Evolutionary conservation across 75 land plant genomes (phyloP), one percentile per base, ranked within the genome.

Genomic region (Larix kaempferi): DNA sequence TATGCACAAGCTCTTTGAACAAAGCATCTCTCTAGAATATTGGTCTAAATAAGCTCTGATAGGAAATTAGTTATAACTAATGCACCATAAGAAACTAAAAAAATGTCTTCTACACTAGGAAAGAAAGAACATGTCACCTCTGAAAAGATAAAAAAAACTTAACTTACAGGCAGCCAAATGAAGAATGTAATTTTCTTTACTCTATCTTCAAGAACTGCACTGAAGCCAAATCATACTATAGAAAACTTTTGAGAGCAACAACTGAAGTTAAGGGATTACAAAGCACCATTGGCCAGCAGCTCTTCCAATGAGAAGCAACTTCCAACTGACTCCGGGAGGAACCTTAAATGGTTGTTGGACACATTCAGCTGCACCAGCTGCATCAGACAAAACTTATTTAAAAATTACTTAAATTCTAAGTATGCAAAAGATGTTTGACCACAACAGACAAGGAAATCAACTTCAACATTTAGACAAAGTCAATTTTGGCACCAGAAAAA

Each of bases 301-400:
- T 96, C 99, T 80, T 96, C 99, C 75, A 96, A 83, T 19, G 98
- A 94, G 69, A 80, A 85, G 77, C 99, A 96, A 77, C 89, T 91
- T 21, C 99, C 99, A 75, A 96, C 81, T 57, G 97, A 93, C 75
- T 89, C 93, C 26, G 99, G 96, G 77, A 96, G 87, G 72, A 75
- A 57, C 76, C 82, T 91, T 17, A 96, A 65, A 73, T 82, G 83
- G 79, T 96, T 96, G 56, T 84, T 81, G 60, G 93, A 92, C 71
- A 90, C 89, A 86, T 96, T 91, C 78, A 96, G 77, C 37, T 89
- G 87, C 59, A 76, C 61, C 81, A 95, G 71, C 99, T 94, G 90
- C 83, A 90, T 41, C 52, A 69, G 49, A 69, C 21, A 69, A 12
- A 7, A 69, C 25, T 21, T 41, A 69, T 69, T 21, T n/a, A 67